A percentile compares a stretch with the other conserved stretches of the same genome.
Conservation (phyloP, 2,329 filamentous ascomycete genomes). For the Bipolaris bicolor region DNA sequence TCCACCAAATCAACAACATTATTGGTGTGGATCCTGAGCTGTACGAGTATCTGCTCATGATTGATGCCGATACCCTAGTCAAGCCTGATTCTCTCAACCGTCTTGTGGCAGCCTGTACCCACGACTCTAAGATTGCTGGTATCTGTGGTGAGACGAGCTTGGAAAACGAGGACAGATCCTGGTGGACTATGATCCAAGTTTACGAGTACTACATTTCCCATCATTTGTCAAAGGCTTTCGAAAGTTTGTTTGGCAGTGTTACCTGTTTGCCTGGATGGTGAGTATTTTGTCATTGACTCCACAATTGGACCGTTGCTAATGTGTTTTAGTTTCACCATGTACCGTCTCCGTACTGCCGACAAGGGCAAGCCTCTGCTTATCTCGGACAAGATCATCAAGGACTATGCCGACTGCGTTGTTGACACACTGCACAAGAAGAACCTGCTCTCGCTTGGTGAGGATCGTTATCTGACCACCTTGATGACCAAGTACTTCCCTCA, state of each 20-base stretch:
- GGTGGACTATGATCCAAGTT: conserved; percentile 99
- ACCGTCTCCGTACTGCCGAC: conserved; percentile 90
- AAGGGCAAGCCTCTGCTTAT: conserved; percentile 95
- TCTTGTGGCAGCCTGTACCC: conserved; percentile 88
- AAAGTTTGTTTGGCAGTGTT: conserved; percentile 95
- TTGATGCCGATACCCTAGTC: conserved; percentile 96
- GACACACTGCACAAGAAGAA: conserved; percentile 98
- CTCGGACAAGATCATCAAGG: conserved; percentile 81
- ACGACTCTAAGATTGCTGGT: conserved; percentile 94
- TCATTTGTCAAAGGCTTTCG: conserved; percentile 94
- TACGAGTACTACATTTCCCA: conserved; percentile 99
- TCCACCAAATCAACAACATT: conserved; percentile 99
- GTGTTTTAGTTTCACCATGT: conserved; percentile 89
- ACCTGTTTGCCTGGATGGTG: conserved; percentile 99
- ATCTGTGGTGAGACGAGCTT: conserved; percentile 97
- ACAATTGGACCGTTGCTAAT: conserved; percentile 21
- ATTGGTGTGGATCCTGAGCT: conserved; percentile 97
- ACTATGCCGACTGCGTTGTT: conserved; percentile 87
- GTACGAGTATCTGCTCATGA: conserved; percentile 96
- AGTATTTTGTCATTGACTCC: conserved; percentile 51
- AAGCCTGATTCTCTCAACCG: conserved; percentile 90
- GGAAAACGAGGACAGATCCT: conserved; percentile 91
- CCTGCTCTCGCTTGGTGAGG: conserved; percentile 88
- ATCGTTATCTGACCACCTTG: conserved; percentile 94
- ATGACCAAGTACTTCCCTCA: conserved; percentile 98